Evolutionary conservation across 257 asterid genomes (phyloP).

Genomic region (Rubia yunnanensis): DNA sequence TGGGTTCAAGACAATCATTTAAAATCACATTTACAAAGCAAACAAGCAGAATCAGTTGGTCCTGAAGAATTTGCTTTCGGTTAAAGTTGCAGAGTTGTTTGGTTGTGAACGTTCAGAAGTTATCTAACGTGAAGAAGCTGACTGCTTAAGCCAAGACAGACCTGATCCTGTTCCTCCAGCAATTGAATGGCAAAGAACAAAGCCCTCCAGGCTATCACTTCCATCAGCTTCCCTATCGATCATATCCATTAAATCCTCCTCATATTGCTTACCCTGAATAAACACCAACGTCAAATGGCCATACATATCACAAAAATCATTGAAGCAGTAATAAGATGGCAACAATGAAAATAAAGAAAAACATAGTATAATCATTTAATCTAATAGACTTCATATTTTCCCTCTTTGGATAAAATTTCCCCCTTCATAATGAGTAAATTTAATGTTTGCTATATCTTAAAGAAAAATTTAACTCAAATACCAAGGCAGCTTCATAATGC

Average conservation of each 20-base stretch:
- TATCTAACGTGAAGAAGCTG: background rate
- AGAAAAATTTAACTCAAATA: background rate
- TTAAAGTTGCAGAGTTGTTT: background rate
- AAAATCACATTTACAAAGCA: background rate
- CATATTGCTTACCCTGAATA: conserved; percentile 83
- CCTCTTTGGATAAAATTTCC: background rate
- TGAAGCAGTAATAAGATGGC: background rate
- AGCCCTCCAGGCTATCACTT: conserved; percentile 99
- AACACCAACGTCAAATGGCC: background rate
- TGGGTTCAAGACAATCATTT: background rate
- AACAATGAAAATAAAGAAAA: background rate
- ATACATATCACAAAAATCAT: background rate
- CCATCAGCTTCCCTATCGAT: conserved; percentile 99
- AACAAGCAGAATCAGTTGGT: background rate
- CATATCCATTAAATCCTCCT: conserved; percentile 99
- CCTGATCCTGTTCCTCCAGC: conserved; percentile 99
- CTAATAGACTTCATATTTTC: background rate
- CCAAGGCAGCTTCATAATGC: background rate
- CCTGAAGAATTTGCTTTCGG: background rate
- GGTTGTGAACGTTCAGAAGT: background rate
- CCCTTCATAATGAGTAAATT: background rate
- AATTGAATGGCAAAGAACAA: conserved; percentile 96
- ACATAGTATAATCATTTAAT: background rate
- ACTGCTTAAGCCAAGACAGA: conserved; percentile 9
- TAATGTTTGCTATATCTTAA: background rate